Evolutionary conservation across 108 stramenopile genomes (phyloP), one percentile per base, ranked within the genome.

Genomic region (Licmophora abbreviata): DNA sequence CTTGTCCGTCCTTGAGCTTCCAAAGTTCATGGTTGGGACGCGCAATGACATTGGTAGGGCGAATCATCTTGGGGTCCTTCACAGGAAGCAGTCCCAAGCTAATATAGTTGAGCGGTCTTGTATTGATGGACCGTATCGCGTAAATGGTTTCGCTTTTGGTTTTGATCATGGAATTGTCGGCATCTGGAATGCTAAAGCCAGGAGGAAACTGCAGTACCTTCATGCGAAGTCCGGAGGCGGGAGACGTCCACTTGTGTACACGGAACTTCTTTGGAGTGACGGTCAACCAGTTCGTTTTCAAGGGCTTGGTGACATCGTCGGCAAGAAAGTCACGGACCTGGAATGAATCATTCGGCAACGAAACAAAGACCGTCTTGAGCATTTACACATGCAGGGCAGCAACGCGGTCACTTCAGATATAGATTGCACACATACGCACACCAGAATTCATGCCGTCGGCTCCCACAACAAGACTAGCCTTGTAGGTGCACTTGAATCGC

Each of bases 381-480:
- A 20, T 18, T 15, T 4, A 5, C 15, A 40, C 2, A 40, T 20
- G 18, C 15, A 5, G 5, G 2, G 20, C 15, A 20, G 38, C 38
- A 5, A 3, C 15, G 15, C 2, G 20, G 34, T 35, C 12, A 40
- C 20, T 40, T 3, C 15, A 40, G 18, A 40, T 40, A 9, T 12
- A 35, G 9, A 35, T 12, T 11, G 12, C 12, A 35, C 34, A 9
- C 34, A 40, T 18, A 40, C 32, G 23, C 31, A 29, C 41, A 12
- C n/a, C 61, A 62, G 21, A 55, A 59, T 74, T 61, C n/a, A 92
- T 74, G 4, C 90, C 90, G 69, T 92, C 90, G 0, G 90, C 84
- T 9, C 81, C 90, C 9, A 92, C 63, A 1, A 92, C 56, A 65
- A 86, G 69, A 44, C 85, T 80, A 22, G 74, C 82, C 2, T 14